These are phyloP conservation scores for Tylopilus sp. DNA, from an alignment of 768 basidiomycete species.

Conservation along the genomic window DNA sequence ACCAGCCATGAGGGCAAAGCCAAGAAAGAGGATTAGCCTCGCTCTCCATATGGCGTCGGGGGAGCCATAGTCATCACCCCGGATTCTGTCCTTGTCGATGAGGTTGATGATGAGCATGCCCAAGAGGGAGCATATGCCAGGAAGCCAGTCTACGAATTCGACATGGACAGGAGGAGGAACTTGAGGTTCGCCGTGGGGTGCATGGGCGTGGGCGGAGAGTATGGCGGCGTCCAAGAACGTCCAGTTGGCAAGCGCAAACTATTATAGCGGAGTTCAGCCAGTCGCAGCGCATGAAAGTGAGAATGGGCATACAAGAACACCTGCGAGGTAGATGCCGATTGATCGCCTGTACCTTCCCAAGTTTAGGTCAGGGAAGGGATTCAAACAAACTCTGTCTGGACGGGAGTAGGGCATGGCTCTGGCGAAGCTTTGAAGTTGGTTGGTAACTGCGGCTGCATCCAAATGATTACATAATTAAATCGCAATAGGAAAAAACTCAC, in stretches of 20 bases:
- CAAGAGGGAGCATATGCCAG: conserved; percentile 87
- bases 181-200: conserved; percentile 69
- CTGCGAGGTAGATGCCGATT: conserved; percentile 87
- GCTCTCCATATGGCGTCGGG: conserved; percentile 89
- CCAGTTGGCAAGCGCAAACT: conserved; percentile 97
- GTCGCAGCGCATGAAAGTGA: neutral
- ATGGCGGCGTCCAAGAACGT: conserved; percentile 91
- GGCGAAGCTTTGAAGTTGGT: neutral
- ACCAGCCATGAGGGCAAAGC: conserved; percentile 96
- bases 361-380: conserved; percentile 76
- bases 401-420: conserved; percentile 52
- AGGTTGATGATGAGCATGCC: conserved; percentile 92
- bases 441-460: neutral
- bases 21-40: conserved; percentile 85
- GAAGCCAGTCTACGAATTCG: conserved; percentile 95
- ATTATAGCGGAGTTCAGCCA: neutral
- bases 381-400: conserved; percentile 74
- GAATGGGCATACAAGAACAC: conserved; percentile 71
- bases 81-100: conserved; percentile 90
- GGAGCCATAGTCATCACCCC: conserved; percentile 80
- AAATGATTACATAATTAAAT: conserved; percentile 22
- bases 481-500: neutral
- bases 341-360: conserved; percentile 77
- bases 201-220: conserved; percentile 79
- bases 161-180: conserved; percentile 76